Percentiles rank a stretch among this genome's conserved stretches.
These are phyloP conservation scores for Forsythia suspensa DNA, from an alignment of 257 asterid genomes.

Conservation along the genomic window DNA sequence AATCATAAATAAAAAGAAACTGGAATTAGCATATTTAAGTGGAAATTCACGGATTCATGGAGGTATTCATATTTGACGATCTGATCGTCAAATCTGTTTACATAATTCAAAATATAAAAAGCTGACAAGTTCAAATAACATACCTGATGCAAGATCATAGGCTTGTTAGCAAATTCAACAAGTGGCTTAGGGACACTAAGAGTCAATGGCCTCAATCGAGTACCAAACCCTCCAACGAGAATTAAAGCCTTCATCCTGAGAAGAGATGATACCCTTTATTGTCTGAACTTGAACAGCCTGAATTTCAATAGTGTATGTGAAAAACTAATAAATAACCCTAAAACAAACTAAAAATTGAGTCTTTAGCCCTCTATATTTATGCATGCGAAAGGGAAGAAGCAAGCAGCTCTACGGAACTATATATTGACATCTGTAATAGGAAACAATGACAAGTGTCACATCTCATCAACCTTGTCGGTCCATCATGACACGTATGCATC, in stretches of 20 bases:
- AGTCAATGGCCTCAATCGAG: conserved; percentile 95
- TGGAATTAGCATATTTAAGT: not conserved
- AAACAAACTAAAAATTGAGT: conserved; percentile 11
- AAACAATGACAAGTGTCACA: conserved; percentile 36
- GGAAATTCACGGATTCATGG: not conserved
- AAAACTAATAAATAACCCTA: not conserved
- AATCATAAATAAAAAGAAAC: not conserved
- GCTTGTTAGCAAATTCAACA: conserved; percentile 93
- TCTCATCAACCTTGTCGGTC: conserved; percentile 42
- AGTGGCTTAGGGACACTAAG: conserved; percentile 90
- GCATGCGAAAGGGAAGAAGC: conserved; percentile 13
- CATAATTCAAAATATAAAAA: conserved; percentile 10
- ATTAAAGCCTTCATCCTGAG: conserved; percentile 84
- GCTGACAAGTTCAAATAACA: conserved; percentile 1
- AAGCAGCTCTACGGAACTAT: no score
- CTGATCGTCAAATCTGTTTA: not conserved
- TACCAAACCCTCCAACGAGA: conserved; percentile 96
- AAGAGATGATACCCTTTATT: conserved; percentile 20
- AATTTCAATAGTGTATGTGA: not conserved
- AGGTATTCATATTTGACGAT: not conserved
- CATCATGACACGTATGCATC: conserved; percentile 37
- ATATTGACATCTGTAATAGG: no score
- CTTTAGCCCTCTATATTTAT: conserved; percentile 30
- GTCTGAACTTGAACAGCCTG: conserved; percentile 19
- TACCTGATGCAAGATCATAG: conserved; percentile 99